Evolutionary conservation across 1,139 yeast species (phyloP), one percentile per base, ranked within the genome.

Genomic region (Magnusiomyces ingens): DNA sequence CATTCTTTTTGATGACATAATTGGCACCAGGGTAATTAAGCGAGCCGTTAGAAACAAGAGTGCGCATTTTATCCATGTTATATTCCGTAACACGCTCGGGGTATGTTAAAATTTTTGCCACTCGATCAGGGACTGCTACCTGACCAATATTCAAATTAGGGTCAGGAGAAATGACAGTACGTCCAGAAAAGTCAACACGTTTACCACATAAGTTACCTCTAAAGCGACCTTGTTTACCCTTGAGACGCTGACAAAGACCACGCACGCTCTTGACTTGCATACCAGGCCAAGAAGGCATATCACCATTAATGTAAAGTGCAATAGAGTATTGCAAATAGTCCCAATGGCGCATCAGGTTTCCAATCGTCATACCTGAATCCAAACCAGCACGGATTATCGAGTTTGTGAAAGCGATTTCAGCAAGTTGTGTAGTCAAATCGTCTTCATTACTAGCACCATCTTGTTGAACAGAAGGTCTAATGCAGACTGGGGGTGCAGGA

Each of bases 401-500:
- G 13, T 95, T 85, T 0, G 96, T 90, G 94, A 96, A 91, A 22
- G 91, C 98, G 58, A 94, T 89, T 71, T 94, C 99, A 0, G 99
- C 89, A 55, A 94, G 75, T 67, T 94, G 94, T 35, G 91, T 97
- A 0, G 99, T 94, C 60, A 94, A 76, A 71, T 94, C 99, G 70
- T 94, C 99, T 73, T 94, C 99, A 70, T 94, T 94, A 40, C 95
- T 85, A 1, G 88, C 84, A 47, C 91, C 89, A 56, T 93, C 95
- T 67, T 89, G 94, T 90, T 89, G 89, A 38, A 94, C 98, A 5
- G 98, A 91, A 1, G 99, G 99, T 62, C 99, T 81, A 54, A 94
- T 93, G 76, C 99, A 94, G 21, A 94, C 97, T 0, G 99, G 99
- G 0, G 99, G 99, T 0, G 98, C 99, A 0, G 99, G 99, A 53